Evolutionary conservation across 2,329 filamentous ascomycete species (phyloP).

Genomic region (Beauveria sp.): DNA sequence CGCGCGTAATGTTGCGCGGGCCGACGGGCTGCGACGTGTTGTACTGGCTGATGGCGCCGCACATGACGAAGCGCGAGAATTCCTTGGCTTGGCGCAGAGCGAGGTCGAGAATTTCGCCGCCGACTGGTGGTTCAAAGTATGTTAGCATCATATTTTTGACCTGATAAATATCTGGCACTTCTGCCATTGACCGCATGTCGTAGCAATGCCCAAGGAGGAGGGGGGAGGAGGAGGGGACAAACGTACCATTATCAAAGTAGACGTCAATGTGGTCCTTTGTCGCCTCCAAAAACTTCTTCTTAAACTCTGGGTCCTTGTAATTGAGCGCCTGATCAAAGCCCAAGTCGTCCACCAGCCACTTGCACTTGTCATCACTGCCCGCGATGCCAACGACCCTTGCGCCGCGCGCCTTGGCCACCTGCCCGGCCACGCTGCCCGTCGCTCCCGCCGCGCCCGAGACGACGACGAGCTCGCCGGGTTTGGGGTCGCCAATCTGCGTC

Average conservation of each 20-base stretch:
- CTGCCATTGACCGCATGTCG: too few species aligned
- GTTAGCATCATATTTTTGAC: background rate
- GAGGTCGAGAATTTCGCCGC: conserved; percentile 62
- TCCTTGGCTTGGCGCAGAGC: conserved; percentile 55
- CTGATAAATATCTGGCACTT: too few species aligned
- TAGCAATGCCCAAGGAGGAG: too few species aligned
- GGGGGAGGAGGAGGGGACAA: background rate
- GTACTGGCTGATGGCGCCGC: conserved; percentile 64
- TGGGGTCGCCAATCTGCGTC: conserved; percentile 57
- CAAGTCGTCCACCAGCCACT: conserved; percentile 55
- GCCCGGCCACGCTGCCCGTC: conserved; percentile 67
- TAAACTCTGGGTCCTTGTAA: conserved; percentile 60
- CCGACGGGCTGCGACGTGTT: conserved; percentile 50
- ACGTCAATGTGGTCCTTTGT: conserved; percentile 57
- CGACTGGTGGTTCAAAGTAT: conserved; percentile 33
- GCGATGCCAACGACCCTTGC: conserved; percentile 55
- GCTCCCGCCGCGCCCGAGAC: conserved; percentile 73
- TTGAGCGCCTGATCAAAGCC: conserved; percentile 62
- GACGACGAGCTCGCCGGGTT: conserved; percentile 65
- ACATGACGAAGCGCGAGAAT: conserved; percentile 63
- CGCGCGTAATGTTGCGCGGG: conserved; percentile 47
- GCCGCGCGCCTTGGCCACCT: conserved; percentile 70
- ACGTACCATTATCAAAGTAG: conserved; percentile 58
- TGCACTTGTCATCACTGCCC: conserved; percentile 59
- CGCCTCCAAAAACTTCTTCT: conserved; percentile 49